Evolutionary conservation across 75 land plant genomes (phyloP), one percentile per base, ranked within the genome.

Genomic region (Cunninghamia lanceolata): DNA sequence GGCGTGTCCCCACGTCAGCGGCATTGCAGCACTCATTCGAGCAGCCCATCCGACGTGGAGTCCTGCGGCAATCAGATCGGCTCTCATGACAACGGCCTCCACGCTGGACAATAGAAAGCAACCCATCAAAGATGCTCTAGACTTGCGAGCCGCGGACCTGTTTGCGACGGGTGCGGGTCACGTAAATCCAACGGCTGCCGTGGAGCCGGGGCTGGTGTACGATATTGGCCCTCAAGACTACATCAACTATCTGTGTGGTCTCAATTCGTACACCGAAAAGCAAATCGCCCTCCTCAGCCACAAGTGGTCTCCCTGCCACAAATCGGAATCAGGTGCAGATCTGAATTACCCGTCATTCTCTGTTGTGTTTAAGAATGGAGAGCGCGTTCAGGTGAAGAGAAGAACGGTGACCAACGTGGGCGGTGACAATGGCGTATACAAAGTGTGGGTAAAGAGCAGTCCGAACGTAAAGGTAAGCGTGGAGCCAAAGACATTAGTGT

Each of bases 401-500:
- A 73, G 91, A 75, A 86, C 82, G 9, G 90, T 91, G 9, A 91
- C 92, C 3, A 91, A 91, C 66, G 92, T 91, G 28, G 92, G 92
- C 6, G 84, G 84, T 2, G 45, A 75, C 14, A 34, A 74, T 52
- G 85, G 35, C 0, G 56, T 32, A 83, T 90, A 90, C 87, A 36
- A 39, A 34, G 88, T 73, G 32, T 54, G 84, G 34, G 87, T 88
- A 17, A 46, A 85, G 9, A 52, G 83, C 36, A 87, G 87, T 30
- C 0, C 34, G 0, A 90, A 85, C 1, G 87, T 90, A 42, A 59
- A 90, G 53, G 87, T 85, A 54, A 71, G 32, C 34, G 90, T 90
- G n/a, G 63, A 28, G 85, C 91, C 91, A 36, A 8, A 77, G 2
- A 86, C 82, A 1, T 85, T 90, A 32, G n/a, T 9, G 43, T 90